A percentile compares a stretch with the other conserved stretches of the same genome.
Evolutionary conservation across 345 rosid genomes (phyloP).

Genomic region (Kernera saxatilis): DNA sequence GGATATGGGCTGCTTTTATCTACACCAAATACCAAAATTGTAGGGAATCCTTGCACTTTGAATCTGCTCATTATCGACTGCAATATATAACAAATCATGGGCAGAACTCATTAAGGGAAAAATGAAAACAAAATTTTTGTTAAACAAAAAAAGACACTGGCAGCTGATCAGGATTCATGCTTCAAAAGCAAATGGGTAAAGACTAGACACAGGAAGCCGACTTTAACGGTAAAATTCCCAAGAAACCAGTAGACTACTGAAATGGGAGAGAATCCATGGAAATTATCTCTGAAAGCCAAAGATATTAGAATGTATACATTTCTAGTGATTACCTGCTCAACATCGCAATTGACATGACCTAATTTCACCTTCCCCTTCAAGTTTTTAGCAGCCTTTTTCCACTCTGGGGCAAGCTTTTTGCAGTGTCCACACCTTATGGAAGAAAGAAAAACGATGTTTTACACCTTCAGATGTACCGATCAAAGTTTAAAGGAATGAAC

Average conservation of each 20-base stretch:
- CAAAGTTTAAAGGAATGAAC: not conserved
- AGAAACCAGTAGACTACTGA: not conserved
- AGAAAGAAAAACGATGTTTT: not conserved
- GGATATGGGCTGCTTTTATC: conserved; percentile 83
- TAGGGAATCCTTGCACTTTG: conserved; percentile 97
- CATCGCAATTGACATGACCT: conserved; percentile 95
- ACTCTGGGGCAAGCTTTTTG: conserved; percentile 95
- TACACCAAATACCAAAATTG: conserved; percentile 87
- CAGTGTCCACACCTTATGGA: conserved; percentile 92
- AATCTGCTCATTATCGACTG: conserved; percentile 99
- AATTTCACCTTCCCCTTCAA: conserved; percentile 97
- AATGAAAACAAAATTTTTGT: not conserved
- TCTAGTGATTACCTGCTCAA: conserved; percentile 59
- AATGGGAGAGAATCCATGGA: not conserved
- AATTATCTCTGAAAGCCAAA: not conserved
- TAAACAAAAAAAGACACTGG: not conserved
- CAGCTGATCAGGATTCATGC: conserved; percentile 12
- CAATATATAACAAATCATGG: conserved; percentile 5
- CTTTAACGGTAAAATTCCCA: not conserved
- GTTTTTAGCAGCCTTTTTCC: conserved; percentile 93
- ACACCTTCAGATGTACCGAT: not conserved
- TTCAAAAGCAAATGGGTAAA: not conserved
- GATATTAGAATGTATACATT: not conserved
- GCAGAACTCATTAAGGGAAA: conserved; percentile 2
- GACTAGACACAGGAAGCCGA: not conserved